Evolutionary conservation across 2,329 filamentous ascomycete species (phyloP).

Genomic region (Hortaea sp.): DNA sequence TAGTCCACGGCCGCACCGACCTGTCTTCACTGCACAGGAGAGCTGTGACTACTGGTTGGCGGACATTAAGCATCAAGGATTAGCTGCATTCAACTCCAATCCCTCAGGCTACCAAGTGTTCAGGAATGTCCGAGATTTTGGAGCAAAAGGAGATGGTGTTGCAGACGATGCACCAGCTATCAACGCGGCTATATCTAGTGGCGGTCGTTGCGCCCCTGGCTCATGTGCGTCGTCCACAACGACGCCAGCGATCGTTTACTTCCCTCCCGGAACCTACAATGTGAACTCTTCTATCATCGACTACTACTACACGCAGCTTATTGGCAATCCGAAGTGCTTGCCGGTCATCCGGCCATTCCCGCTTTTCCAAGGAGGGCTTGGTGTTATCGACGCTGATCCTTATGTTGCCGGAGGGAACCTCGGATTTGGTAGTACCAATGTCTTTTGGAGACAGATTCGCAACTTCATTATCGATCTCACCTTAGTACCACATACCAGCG

Average conservation of each 20-base stretch:
- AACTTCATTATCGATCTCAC: slow-evolving; percentile 56
- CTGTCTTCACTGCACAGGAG: slow-evolving; percentile 2
- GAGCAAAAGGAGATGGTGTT: slow-evolving; percentile 36
- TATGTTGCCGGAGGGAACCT: slow-evolving; percentile 34
- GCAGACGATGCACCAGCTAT: slow-evolving; percentile 51
- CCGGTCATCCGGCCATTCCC: slow-evolving; percentile 46
- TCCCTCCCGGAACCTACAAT: slow-evolving; percentile 47
- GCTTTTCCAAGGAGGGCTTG: slow-evolving; percentile 37
- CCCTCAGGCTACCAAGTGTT: slow-evolving; percentile 34
- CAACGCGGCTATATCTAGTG: slow-evolving; percentile 31
- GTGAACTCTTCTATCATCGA: slow-evolving; percentile 45
- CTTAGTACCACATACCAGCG: slow-evolving; percentile 32
- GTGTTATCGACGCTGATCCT: slow-evolving; percentile 44
- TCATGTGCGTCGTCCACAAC: slow-evolving; percentile 37
- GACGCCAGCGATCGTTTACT: slow-evolving; percentile 44
- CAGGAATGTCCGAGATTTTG: slow-evolving; percentile 40
- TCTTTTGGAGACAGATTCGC: slow-evolving; percentile 55
- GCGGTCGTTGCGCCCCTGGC: slow-evolving; percentile 32
- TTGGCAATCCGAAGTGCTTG: slow-evolving; percentile 49
- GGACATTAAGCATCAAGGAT: slow-evolving; percentile 37
- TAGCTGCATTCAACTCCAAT: slow-evolving; percentile 38
- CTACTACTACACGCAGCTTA: slow-evolving; percentile 54
- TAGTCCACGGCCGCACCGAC: slow-evolving; percentile 3
- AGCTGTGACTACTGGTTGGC: slow-evolving; percentile 31
- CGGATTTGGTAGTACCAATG: slow-evolving; percentile 40